Base-by-base conservation (phyloP, 768 basidiomycete species). In the Sarcomyxa edulis region DNA sequence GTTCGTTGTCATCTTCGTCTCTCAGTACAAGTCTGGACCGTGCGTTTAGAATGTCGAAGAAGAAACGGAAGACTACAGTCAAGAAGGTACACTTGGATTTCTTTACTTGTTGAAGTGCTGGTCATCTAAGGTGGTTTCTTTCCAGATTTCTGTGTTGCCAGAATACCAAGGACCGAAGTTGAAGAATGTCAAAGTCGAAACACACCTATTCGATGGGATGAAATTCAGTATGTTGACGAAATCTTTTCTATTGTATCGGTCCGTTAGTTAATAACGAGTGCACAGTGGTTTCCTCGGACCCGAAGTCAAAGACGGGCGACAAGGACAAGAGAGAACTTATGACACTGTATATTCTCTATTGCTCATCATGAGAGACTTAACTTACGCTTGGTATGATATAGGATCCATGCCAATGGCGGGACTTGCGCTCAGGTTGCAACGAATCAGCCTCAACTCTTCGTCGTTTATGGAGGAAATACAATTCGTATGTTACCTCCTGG, bases 181-280 rank as follows among this genome's bases (percentile, higher is more conserved):
- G 9, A 74, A 72, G 47, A 72, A 74, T 6, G 68, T 90, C 15
- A 46, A 71, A 26, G 68, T 80, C 5, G 69, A 81, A 48, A 74
- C 75, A 5, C 62, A 78, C 19, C 55, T 96, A 12, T 90, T 98
- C 49, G 63, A 75, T 10, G 84, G 73, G 18, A 69, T 82, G 62
- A 85, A 71, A 37, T 95, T 97, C 53, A 80, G 94, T 94, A 37
- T 52, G 84, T 66, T n/a, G n/a, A n/a, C n/a, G n/a, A n/a, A n/a
- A n/a, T n/a, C 21, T 6, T 18, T 14, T 15, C 6, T 19, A 26
- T 27, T 38, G 31, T n/a, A n/a, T 35, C 33, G 16, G 21, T 15
- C 33, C 7, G 15, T 8, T 32, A 4, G 15, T 32, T 7, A 5
- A 22, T 20, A 18, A 32, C 18, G 22, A 25, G 12, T 33, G 45